Conservation (phyloP, 352 stramenopile genomes). For the Elongisporangium anandrum region DNA sequence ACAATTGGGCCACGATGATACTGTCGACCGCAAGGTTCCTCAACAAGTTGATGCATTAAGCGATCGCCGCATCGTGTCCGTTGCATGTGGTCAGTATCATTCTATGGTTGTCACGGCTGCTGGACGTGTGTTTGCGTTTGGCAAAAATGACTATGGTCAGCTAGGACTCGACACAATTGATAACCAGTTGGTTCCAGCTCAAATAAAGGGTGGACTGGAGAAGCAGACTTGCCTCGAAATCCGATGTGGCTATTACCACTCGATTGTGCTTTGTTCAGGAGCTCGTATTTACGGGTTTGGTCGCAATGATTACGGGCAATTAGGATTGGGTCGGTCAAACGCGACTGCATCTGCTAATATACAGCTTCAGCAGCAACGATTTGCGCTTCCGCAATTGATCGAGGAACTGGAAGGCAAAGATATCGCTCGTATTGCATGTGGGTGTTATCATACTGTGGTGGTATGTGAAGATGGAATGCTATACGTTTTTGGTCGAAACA, state of each 20-base stretch:
- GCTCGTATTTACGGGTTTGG: slow-evolving; percentile 85
- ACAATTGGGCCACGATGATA: slow-evolving; percentile 88
- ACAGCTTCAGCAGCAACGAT: slow-evolving; percentile 71
- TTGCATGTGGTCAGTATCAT: slow-evolving; percentile 92
- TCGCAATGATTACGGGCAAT: slow-evolving; percentile 92
- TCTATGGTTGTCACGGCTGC: slow-evolving; percentile 69
- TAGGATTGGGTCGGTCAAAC: slow-evolving; percentile 67
- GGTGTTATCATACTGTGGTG: slow-evolving; percentile 89
- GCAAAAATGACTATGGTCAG: slow-evolving; percentile 94
- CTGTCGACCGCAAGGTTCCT: slow-evolving; percentile 84
- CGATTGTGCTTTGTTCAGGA: slow-evolving; percentile 68
- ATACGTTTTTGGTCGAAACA: slow-evolving; percentile 93
- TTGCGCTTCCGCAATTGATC: slow-evolving; percentile 47
- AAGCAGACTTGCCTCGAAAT: slow-evolving; percentile 73
- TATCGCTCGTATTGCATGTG: slow-evolving; percentile 81
- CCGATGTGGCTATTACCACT: slow-evolving; percentile 91
- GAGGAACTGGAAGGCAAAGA: slow-evolving; percentile 81
- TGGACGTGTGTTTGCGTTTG: slow-evolving; percentile 79
- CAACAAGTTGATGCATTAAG: slow-evolving; percentile 57
- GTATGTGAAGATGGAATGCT: slow-evolving; percentile 88
- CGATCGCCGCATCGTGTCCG: slow-evolving; percentile 55
- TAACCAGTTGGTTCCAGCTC: slow-evolving; percentile 54
- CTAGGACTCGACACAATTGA: slow-evolving; percentile 78
- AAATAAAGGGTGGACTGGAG: slow-evolving; percentile 51
- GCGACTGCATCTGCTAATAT: slow-evolving; percentile 33